Base-by-base conservation (phyloP, 225 moss, liverwort and hornwort species). In the Physcomitrium patens region DNA sequence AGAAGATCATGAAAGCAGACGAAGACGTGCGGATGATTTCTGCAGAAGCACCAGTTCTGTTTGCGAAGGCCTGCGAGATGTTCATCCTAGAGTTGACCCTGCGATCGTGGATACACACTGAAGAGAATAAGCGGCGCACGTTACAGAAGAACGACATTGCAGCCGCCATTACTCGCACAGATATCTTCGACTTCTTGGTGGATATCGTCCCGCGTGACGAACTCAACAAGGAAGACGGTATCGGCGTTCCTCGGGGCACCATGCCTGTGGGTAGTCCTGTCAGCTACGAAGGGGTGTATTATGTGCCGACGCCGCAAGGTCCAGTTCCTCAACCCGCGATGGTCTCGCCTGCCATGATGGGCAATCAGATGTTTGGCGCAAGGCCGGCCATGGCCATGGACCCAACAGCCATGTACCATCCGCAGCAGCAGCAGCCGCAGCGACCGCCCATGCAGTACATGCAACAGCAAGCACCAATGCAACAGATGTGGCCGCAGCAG, bases 1-100 rank as follows among this genome's bases (percentile, higher is more conserved):
- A 90, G 83, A 90, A 90, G 67, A 90, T 90, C 74, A 90, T 90
- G 87, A 87, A 90, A 75, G 85, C 90, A 2, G 87, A 90, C 41
- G 87, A 90, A 71, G 90, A 90, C 54, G 90, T 87, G 72, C 71
- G 85, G 68, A 91, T 91, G 90, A 91, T 91, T 26, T 83, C 90
- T 11, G 90, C 90, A 3, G 90, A 91, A 79, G 87, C 90, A 1
- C 90, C 87, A 7, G 88, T 91, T 12, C 87, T 91, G 15, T 91
- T 91, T 26, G 90, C 90, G 20, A 90, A 87, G 71, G 90, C 87
- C 1, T 90, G 90, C 59, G 87, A 90, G 66, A 90, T 90, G 90
- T 90, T 90, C 66, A 90, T 90, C 27, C 72, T 90, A 9, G 87
- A 90, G 65, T 75, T 87, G 59, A 90, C 90, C 12, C 83, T 90